Evolutionary conservation across 768 basidiomycete genomes (phyloP).

Genomic region (Lyophyllum semitale): DNA sequence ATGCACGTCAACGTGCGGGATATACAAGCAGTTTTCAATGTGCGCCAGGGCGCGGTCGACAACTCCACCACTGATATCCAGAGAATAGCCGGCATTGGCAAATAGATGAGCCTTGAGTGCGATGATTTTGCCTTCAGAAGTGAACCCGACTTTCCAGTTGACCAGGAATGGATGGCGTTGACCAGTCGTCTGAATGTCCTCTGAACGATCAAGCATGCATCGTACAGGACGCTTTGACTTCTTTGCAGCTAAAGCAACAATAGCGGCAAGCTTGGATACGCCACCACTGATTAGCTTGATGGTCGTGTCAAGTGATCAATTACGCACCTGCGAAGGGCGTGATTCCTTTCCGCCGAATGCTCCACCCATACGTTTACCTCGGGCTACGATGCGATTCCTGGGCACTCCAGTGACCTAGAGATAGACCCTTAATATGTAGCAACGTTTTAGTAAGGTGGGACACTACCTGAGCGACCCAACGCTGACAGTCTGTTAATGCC

Average conservation of each 20-base stretch:
- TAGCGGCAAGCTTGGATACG: constrained; percentile 8
- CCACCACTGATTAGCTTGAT: background rate
- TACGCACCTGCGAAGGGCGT: constrained; percentile 9
- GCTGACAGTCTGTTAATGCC: constrained; percentile 12
- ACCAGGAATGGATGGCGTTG: constrained; percentile 18
- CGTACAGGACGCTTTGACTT: constrained; percentile 16
- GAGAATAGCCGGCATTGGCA: constrained; percentile 16
- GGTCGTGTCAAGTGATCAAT: background rate
- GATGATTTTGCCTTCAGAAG: constrained; percentile 11
- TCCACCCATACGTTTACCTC: constrained; percentile 15
- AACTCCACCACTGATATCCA: constrained; percentile 18
- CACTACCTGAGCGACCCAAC: constrained; percentile 16
- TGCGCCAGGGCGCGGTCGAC: constrained; percentile 16
- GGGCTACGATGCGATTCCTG: constrained; percentile 14
- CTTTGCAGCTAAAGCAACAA: constrained; percentile 15
- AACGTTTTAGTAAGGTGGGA: background rate
- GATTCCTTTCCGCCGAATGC: constrained; percentile 19
- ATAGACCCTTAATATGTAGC: background rate
- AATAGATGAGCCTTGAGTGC: constrained; percentile 12
- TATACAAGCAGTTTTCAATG: constrained; percentile 17
- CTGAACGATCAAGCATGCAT: constrained; percentile 17
- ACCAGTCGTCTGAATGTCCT: constrained; percentile 16
- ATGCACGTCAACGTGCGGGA: constrained; percentile 14
- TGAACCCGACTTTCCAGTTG: constrained; percentile 18
- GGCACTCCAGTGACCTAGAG: constrained; percentile 16